Evolutionary conservation across 1,284 basidiomycete species (phyloP).

Genomic region (Leccinum solheimii): DNA sequence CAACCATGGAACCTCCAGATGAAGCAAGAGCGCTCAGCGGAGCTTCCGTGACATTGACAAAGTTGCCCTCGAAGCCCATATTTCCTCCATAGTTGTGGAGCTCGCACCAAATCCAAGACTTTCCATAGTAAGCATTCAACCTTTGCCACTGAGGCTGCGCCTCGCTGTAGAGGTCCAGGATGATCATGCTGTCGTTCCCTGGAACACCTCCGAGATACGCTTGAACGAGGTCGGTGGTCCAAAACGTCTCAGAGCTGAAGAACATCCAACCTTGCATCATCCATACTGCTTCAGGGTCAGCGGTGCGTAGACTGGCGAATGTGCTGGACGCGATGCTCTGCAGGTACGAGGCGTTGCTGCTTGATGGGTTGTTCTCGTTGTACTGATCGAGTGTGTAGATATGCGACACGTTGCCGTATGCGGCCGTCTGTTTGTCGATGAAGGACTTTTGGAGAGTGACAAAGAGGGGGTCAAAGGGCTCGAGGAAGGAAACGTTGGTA

Average conservation of each 20-base stretch:
- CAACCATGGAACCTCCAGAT: slow-evolving; percentile 39
- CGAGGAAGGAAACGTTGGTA: slow-evolving; percentile 43
- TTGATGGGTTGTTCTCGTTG: slow-evolving; percentile 45
- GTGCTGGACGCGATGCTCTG: slow-evolving; percentile 30
- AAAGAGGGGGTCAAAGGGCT: slow-evolving; percentile 37
- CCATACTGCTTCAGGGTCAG: slow-evolving; percentile 25
- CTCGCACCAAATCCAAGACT: slow-evolving; percentile 30
- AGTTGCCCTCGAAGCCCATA: slow-evolving; percentile 44
- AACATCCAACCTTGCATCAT: slow-evolving; percentile 43
- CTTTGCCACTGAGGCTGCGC: slow-evolving; percentile 39
- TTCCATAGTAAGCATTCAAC: slow-evolving; percentile 40
- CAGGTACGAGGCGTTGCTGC: slow-evolving; percentile 37
- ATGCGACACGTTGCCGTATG: slow-evolving; percentile 43
- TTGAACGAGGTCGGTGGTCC: slow-evolving; percentile 41
- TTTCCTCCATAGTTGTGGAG: slow-evolving; percentile 46
- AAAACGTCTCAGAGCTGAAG: slow-evolving; percentile 38
- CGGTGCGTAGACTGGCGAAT: slow-evolving; percentile 39
- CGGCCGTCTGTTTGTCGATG: slow-evolving; percentile 41
- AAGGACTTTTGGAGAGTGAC: slow-evolving; percentile 34
- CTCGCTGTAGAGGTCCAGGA: neutral
- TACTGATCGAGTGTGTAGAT: slow-evolving; percentile 49
- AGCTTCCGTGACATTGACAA: neutral
- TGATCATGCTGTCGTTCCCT: neutral
- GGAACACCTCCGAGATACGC: slow-evolving; percentile 37
- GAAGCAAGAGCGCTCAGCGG: slow-evolving; percentile 20